Percentiles rank a stretch among this genome's conserved stretches.
phyloP scores from a whole-genome alignment of 1,284 basidiomycete genomes.

The Athelia psychrophila region DNA sequence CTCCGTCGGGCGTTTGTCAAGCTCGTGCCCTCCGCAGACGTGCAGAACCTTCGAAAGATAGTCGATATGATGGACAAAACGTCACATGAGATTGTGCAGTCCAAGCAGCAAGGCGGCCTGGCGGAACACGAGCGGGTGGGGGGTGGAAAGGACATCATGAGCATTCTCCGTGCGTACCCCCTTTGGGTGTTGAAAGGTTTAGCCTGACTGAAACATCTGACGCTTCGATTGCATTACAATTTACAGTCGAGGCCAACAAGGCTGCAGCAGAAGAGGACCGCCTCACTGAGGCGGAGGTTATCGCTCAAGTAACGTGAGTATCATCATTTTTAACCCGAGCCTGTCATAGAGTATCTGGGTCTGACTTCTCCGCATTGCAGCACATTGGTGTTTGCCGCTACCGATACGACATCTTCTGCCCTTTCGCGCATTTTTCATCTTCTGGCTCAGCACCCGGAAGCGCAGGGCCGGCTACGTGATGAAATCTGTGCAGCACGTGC shows the following conservation, averaged over 20 bases:
- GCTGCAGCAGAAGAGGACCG: conserved; percentile 27
- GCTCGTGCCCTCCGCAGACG: conserved; percentile 28
- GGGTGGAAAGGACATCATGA: conserved; percentile 43
- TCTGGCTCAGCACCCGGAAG: conserved; percentile 25
- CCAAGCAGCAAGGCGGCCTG: conserved; percentile 33
- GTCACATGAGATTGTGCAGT: conserved; percentile 33
- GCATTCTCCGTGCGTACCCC: conserved; percentile 32
- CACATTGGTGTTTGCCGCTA: conserved; percentile 42
- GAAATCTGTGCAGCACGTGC: conserved; percentile 26
- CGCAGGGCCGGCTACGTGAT: conserved; percentile 30
- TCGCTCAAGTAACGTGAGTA: conserved; percentile 46
- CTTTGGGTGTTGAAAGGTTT: too few species aligned
- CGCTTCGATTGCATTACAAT: neutral
- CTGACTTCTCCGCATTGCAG: conserved; percentile 16
- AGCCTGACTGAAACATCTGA: neutral
- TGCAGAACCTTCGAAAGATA: conserved; percentile 28
- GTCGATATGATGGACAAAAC: conserved; percentile 35
- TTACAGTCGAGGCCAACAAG: conserved; percentile 38
- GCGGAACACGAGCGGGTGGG: conserved; percentile 28
- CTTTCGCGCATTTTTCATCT: conserved; percentile 35
- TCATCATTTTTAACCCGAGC: too few species aligned
- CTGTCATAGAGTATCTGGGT: too few species aligned
- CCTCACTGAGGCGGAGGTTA: conserved; percentile 38
- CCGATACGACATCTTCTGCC: conserved; percentile 40
- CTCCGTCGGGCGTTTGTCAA: conserved; percentile 35